These are phyloP conservation scores for Claviceps cyperi DNA, from an alignment of 2,329 filamentous ascomycete genomes.

Conservation along the genomic window DNA sequence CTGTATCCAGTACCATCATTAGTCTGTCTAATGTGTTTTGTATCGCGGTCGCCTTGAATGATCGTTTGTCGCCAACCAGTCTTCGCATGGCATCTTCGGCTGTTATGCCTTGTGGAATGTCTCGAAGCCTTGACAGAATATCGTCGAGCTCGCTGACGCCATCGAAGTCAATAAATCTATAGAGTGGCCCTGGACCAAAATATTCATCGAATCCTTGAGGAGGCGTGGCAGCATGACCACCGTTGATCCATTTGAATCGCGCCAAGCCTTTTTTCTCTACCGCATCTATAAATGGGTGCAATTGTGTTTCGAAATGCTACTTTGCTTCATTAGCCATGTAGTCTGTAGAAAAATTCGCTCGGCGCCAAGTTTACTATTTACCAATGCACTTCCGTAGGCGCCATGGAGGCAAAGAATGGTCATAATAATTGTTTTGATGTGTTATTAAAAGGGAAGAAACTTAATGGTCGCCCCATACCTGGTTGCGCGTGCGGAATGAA, in stretches of 20 bases:
- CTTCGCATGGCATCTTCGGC: conserved; percentile 1
- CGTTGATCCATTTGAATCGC: conserved; percentile 4
- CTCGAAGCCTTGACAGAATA: not conserved
- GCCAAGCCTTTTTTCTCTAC: not conserved
- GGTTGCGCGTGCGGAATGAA: too few relatives aligned
- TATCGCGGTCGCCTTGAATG: not conserved
- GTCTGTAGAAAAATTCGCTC: too few relatives aligned
- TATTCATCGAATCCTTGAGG: conserved; percentile 1
- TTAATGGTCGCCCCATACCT: too few relatives aligned
- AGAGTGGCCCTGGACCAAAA: conserved; percentile 1
- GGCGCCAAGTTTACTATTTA: not conserved
- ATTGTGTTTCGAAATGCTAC: conserved; percentile 1
- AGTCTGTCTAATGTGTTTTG: not conserved
- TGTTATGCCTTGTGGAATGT: not conserved
- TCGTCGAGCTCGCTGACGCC: conserved; percentile 1
- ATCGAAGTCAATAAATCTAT: conserved; percentile 3
- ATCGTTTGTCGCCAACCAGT: not conserved
- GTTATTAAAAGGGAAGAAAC: not conserved
- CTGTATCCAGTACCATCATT: not conserved
- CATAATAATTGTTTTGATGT: not conserved
- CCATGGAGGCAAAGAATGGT: conserved; percentile 5
- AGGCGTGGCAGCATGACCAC: not conserved
- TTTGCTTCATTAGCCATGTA: not conserved
- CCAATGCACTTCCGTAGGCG: conserved; percentile 2
- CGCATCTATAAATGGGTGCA: conserved; percentile 1